Evolutionary conservation across 2,329 filamentous ascomycete species (phyloP), one percentile per base, ranked within the genome.

Genomic region (Achaetomium macrosporum): DNA sequence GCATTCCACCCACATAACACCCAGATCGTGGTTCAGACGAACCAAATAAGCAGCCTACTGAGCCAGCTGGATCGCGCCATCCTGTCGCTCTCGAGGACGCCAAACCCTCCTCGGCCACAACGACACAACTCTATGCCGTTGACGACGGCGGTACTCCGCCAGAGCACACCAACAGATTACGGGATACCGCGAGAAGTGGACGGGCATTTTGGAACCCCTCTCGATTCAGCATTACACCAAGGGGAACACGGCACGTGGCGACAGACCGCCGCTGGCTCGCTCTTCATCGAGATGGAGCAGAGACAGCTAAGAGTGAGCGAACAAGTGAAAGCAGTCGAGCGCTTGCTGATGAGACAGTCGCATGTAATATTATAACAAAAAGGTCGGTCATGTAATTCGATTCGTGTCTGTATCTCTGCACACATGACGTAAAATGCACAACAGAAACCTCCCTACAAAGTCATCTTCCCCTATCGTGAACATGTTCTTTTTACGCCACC

Each of bases 261-360:
- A 4, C 7, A n/a, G 12, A 8, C 15, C 7, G 12, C 35, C 35
- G 4, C 35, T n/a, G 35, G 8, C 13, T 12, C 19, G 5, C 39
- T 58, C 2, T 44, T 56, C 37, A 13, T 10, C n/a, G 53, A 58
- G 35, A 52, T 56, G 51, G 51, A 54, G 29, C 45, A 51, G 19
- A 33, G 46, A 35, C 54, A 52, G 40, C 9, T 16, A 5, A 25
- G 46, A 11, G 47, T 54, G 8, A 33, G 49, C 2, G 19, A 36
- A 15, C 56, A 52, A n/a, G 12, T 58, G 1, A 45, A 40, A 30
- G 16, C 25, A 12, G 37, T 56, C 5, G 52, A 52, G 45, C 8
- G 25, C 25, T 25, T 33, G 10, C 16, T 58, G 35, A 16, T 56
- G 31, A 17, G 40, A 11, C 44, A 41, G 15, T 11, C 15, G 17